Conservation (phyloP, 345 rosid genomes). For the Pistacia integerrima region DNA sequence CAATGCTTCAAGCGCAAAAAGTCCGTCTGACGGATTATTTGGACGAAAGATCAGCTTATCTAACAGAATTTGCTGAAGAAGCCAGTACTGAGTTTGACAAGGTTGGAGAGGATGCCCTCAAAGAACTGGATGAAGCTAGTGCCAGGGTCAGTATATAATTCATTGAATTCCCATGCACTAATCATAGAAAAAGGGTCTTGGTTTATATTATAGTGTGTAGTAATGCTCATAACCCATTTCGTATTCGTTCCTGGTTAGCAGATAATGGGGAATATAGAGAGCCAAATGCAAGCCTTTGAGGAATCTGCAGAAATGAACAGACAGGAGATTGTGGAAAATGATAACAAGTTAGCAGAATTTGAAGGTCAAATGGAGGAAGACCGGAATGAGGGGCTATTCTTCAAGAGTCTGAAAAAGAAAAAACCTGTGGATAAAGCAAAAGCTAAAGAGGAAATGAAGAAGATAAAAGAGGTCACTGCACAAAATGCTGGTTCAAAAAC, state of each 20-base stretch:
- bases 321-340: constrained; percentile 65
- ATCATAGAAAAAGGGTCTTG: background rate
- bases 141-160: constrained; percentile 58
- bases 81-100: constrained; percentile 78
- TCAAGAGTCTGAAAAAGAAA: constrained; percentile 66
- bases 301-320: constrained; percentile 70
- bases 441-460: constrained; percentile 63
- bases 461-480: constrained; percentile 49
- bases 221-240: constrained; percentile 23
- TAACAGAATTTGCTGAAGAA: constrained; percentile 85
- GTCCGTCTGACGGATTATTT: constrained; percentile 85
- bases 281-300: constrained; percentile 82
- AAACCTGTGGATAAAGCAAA: constrained; percentile 49
- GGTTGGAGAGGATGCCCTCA: constrained; percentile 91
- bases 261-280: constrained; percentile 86
- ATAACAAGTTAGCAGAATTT: constrained; percentile 61
- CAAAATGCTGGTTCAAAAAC: constrained; percentile 56
- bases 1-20: constrained; percentile 81
- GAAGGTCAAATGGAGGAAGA: constrained; percentile 71
- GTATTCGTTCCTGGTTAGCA: constrained; percentile 33
- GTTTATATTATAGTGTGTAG: background rate
- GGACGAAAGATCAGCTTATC: constrained; percentile 75
- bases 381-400: constrained; percentile 85
- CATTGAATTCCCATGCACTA: background rate
- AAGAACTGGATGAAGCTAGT: constrained; percentile 83